phyloP scores from a whole-genome alignment of 73 alveolate genomes.

The Breviolum minutum region DNA sequence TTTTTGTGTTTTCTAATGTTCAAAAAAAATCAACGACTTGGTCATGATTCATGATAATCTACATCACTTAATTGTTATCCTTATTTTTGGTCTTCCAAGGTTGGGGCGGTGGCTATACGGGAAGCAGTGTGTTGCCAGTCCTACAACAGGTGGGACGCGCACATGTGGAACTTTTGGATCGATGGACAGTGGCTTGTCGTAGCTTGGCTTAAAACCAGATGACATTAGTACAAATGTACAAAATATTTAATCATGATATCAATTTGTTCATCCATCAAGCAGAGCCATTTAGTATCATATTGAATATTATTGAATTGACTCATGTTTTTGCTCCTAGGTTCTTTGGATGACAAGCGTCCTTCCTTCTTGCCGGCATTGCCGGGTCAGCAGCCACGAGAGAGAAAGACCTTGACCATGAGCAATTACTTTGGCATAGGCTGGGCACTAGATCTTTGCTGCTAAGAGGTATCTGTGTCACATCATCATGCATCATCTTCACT shows the following conservation, averaged over 20 bases:
- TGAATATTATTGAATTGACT: too few relatives aligned
- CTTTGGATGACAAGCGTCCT: conserved; percentile 56
- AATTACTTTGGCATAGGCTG: conserved; percentile 90
- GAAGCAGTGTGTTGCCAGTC: conserved; percentile 61
- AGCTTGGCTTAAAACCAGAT: background rate
- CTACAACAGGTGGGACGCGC: conserved; percentile 65
- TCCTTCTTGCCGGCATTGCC: conserved; percentile 49
- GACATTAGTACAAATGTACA: too few relatives aligned
- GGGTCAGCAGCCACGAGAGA: conserved; percentile 40
- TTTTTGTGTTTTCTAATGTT: too few relatives aligned
- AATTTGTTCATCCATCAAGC: too few relatives aligned
- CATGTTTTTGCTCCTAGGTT: background rate
- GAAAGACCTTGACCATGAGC: conserved; percentile 84
- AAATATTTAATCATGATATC: too few relatives aligned
- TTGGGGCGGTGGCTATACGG: conserved; percentile 91
- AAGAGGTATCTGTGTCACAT: too few relatives aligned
- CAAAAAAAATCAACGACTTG: too few relatives aligned
- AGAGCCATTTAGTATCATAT: too few relatives aligned
- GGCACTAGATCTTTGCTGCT: background rate
- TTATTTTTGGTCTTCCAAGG: background rate
- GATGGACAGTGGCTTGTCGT: conserved; percentile 78
- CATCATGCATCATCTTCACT: too few relatives aligned
- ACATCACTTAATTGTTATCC: background rate
- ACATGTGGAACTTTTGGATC: conserved; percentile 61
- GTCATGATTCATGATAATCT: background rate